phyloP scores from a whole-genome alignment of 306 rosid species.

The Inga oerstediana region DNA sequence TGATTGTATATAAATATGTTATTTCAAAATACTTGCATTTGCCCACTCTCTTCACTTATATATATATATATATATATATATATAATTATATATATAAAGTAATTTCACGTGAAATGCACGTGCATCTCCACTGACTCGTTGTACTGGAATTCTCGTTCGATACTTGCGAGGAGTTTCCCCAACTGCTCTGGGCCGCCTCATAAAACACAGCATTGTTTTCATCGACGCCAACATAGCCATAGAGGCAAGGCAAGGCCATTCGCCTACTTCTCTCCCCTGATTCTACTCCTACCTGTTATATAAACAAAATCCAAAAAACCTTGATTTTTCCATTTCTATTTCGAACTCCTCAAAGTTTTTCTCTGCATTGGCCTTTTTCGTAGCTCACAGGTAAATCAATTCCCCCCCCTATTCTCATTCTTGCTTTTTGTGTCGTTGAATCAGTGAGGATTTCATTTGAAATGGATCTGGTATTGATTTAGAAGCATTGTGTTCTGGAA shows the following conservation, averaged over 20 bases:
- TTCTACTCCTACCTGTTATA: not conserved
- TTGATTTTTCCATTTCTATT: slow-evolving; percentile 6
- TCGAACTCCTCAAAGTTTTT: not conserved
- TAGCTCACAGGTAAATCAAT: slow-evolving; percentile 38
- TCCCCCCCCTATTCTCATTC: not conserved
- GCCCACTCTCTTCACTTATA: no score
- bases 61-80: no score
- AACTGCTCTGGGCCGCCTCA: slow-evolving; percentile 36
- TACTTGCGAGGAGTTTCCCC: slow-evolving; percentile 27
- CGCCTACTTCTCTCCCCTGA: not conserved
- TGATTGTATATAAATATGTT: no score
- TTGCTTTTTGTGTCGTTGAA: not conserved
- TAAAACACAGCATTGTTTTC: slow-evolving; percentile 43
- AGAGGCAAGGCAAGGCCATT: slow-evolving; percentile 18
- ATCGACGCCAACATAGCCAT: slow-evolving; percentile 31
- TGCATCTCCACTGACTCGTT: not conserved
- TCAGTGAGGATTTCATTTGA: not conserved
- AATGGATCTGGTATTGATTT: not conserved
- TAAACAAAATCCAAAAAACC: not conserved
- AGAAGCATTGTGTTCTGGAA: not conserved
- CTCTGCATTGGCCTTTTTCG: slow-evolving; percentile 30
- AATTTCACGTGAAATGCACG: not conserved
- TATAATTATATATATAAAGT: not conserved
- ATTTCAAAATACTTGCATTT: no score
- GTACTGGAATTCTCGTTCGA: not conserved